Conservation (phyloP, 169 alveolate genomes). For the Eimeria maxima region DNA sequence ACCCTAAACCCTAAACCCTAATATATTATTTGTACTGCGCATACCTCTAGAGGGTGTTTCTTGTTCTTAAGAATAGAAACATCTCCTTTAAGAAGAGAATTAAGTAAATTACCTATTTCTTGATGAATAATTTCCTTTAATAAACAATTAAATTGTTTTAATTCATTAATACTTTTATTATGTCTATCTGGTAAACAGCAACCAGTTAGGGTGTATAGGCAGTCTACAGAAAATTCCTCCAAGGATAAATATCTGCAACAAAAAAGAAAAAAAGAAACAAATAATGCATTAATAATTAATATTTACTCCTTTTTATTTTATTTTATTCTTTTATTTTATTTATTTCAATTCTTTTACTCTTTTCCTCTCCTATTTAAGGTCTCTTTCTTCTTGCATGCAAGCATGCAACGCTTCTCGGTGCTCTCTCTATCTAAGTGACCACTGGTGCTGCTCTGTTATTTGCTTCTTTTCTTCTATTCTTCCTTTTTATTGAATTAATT, state of each 20-base stretch:
- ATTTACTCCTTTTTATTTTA: background rate
- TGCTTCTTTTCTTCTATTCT: no score
- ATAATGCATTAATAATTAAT: no score
- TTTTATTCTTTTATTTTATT: background rate
- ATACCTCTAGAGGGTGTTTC: constrained; percentile 27
- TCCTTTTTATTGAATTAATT: no score
- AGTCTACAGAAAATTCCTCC: constrained; percentile 53
- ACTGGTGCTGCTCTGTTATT: no score
- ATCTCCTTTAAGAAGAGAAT: background rate
- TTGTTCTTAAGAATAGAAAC: background rate
- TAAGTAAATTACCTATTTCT: background rate
- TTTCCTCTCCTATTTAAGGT: no score
- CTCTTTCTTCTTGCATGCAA: no score
- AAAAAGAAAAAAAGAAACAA: background rate
- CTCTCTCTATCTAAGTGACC: no score
- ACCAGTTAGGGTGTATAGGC: constrained; percentile 29
- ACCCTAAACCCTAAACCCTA: constrained; percentile 24
- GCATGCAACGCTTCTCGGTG: no score
- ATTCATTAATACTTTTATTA: background rate
- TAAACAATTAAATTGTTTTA: background rate
- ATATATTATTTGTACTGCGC: background rate
- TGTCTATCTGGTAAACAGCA: constrained; percentile 23
- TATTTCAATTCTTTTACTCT: no score
- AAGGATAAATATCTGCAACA: constrained; percentile 65
- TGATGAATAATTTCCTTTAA: background rate